Evolutionary conservation across 345 rosid species (phyloP).

Genomic region (Eutrema japonicum): DNA sequence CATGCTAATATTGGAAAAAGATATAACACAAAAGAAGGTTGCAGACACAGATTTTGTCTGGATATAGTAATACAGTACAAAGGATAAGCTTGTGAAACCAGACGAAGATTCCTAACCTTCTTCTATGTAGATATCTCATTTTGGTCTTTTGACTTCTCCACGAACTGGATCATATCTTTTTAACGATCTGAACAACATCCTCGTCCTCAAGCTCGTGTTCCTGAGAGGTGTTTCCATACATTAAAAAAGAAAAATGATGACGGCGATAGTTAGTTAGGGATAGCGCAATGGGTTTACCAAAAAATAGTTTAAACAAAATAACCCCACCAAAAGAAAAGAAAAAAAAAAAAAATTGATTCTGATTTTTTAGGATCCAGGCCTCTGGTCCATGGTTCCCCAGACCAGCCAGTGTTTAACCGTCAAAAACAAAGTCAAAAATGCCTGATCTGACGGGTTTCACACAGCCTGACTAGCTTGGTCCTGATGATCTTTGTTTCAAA

Average conservation of each 20-base stretch:
- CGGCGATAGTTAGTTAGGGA: neutral
- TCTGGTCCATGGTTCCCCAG: neutral
- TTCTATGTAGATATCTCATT: constrained; percentile 5
- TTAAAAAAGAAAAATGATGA: neutral
- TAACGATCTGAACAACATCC: constrained; percentile 96
- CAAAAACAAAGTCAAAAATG: constrained; percentile 1
- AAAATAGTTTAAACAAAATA: neutral
- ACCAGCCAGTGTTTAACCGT: constrained; percentile 11
- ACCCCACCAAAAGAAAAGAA: neutral
- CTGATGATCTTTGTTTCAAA: neutral
- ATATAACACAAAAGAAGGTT: neutral
- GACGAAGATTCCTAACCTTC: constrained; percentile 21
- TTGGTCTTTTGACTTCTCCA: constrained; percentile 22
- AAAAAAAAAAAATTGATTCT: neutral
- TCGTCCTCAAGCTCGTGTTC: constrained; percentile 99
- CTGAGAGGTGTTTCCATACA: constrained; percentile 51
- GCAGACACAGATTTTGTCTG: constrained; percentile 28
- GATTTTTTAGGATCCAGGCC: neutral
- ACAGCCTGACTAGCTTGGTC: neutral
- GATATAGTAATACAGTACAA: constrained; percentile 24
- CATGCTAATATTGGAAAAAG: neutral
- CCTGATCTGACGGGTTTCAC: neutral
- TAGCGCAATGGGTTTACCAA: neutral
- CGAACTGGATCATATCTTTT: constrained; percentile 63
- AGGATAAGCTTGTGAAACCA: constrained; percentile 27